phyloP scores from a whole-genome alignment of 345 rosid genomes.

The Leavenworthia alabamica region DNA sequence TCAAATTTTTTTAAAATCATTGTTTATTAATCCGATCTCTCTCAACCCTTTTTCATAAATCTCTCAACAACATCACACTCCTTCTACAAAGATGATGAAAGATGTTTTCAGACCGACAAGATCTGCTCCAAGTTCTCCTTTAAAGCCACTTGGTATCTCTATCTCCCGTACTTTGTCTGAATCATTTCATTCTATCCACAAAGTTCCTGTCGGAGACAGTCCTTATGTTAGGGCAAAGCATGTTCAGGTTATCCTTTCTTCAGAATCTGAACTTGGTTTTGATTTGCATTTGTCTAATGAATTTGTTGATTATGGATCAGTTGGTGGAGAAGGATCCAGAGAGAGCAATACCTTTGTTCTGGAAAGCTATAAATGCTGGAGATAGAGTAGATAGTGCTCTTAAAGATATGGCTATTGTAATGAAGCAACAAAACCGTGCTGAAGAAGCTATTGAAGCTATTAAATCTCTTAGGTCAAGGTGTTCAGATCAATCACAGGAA shows the following conservation, averaged over 20 bases:
- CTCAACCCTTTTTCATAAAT: conserved; percentile 7
- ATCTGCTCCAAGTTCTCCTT: conserved; percentile 87
- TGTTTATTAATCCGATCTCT: conserved; percentile 1
- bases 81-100: conserved; percentile 50
- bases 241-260: conserved; percentile 56
- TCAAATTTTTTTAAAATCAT: conserved; percentile 37
- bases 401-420: conserved; percentile 94
- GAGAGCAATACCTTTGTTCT: conserved; percentile 80
- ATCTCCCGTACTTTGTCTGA: conserved; percentile 72
- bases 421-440: conserved; percentile 93
- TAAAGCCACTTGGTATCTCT: conserved; percentile 74
- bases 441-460: conserved; percentile 97
- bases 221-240: conserved; percentile 94
- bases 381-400: conserved; percentile 93
- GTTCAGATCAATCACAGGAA: conserved; percentile 96
- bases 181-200: conserved; percentile 80
- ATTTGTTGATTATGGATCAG: conserved; percentile 30
- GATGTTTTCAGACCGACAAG: conserved; percentile 81
- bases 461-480: conserved; percentile 64
- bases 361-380: conserved; percentile 93
- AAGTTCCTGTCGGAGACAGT: conserved; percentile 85
- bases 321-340: conserved; percentile 93
- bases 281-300: no score
- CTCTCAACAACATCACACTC: conserved; percentile 25
- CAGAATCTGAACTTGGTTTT: background rate